Evolutionary conservation across 2,329 filamentous ascomycete genomes (phyloP), one percentile per base, ranked within the genome.

Genomic region (Fusarium redolens): DNA sequence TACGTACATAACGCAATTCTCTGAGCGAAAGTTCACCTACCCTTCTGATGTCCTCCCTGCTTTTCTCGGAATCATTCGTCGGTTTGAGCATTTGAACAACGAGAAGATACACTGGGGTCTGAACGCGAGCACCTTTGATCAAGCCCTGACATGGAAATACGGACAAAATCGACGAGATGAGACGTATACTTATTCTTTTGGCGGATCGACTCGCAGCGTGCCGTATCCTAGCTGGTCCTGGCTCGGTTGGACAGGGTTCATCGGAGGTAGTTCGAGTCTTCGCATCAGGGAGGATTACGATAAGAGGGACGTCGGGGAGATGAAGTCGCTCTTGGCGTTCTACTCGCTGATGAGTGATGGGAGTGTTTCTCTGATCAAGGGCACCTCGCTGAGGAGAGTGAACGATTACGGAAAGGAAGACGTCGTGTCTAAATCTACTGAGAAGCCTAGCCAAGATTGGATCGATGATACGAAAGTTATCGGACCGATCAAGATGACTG

Each of bases 81-180:
- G 69, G 2, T 71, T 65, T 4, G 69, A 65, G 28, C 58, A 72
- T 47, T 15, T 72, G 28, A 68, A 72, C 13, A 55, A 61, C 3
- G 59, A 65, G n/a, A 61, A 52, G 9, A 38, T 59, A 2, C 57
- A 57, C 18, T 72, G 68, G 69, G 68, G 69, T 7, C 3, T 72
- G n/a, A 48, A 38, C 3, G 47, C 43, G 0, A 41, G 5, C 1
- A 57, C 22, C 0, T 61, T 72, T 22, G 69, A 72, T 13, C 69
- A 72, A 35, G 38, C 44, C 0, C 18, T 72, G 4, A 7, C 35
- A 5, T 71, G 69, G 69, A 22, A 20, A 3, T 45, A 25, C 28
- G 69, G 69, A 8, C 28, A 11, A 1, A 1, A 1, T 8, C 60
- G 69, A 28, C 64, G 64, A 5, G 18, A 54, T 20, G 68, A 71